Conservation (phyloP, 2,329 filamentous ascomycete species). For the Colletotrichum lindemuthianum region DNA sequence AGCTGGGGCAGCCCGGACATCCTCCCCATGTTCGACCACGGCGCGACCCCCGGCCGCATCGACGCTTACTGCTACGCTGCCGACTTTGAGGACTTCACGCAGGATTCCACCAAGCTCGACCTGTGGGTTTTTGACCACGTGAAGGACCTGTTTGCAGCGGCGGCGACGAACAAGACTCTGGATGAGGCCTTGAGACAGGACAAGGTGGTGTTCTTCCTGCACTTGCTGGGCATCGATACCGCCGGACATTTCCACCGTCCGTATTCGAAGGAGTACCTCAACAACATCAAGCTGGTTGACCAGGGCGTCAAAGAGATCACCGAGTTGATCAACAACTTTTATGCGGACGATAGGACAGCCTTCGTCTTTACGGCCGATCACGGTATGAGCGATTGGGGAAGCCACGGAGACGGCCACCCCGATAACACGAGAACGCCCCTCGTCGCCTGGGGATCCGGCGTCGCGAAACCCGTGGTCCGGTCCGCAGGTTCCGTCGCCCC, state of each 20-base stretch:
- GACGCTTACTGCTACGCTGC: conserved; percentile 86
- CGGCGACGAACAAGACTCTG: conserved; percentile 80
- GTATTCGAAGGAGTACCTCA: conserved; percentile 93
- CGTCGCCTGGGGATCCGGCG: conserved; percentile 91
- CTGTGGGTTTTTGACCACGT: conserved; percentile 97
- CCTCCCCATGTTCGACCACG: conserved; percentile 94
- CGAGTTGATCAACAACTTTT: conserved; percentile 85
- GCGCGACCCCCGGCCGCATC: conserved; percentile 87
- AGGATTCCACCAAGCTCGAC: conserved; percentile 83
- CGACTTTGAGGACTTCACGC: conserved; percentile 90
- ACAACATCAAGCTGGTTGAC: conserved; percentile 95
- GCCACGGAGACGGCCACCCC: conserved; percentile 96
- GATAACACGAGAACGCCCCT: conserved; percentile 96
- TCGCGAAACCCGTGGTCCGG: conserved; percentile 75
- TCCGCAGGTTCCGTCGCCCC: conserved; percentile 67
- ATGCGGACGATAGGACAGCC: conserved; percentile 84
- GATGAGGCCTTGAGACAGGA: conserved; percentile 79
- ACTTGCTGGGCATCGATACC: conserved; percentile 91
- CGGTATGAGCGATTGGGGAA: conserved; percentile 99
- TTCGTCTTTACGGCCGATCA: conserved; percentile 98
- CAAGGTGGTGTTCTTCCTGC: conserved; percentile 93
- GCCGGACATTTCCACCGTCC: conserved; percentile 87
- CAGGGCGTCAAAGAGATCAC: conserved; percentile 87
- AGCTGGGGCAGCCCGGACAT: conserved; percentile 99
- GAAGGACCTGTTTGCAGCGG: conserved; percentile 84